Conservation (phyloP, 2,329 filamentous ascomycete genomes). For the Pseudocercospora ulei region DNA sequence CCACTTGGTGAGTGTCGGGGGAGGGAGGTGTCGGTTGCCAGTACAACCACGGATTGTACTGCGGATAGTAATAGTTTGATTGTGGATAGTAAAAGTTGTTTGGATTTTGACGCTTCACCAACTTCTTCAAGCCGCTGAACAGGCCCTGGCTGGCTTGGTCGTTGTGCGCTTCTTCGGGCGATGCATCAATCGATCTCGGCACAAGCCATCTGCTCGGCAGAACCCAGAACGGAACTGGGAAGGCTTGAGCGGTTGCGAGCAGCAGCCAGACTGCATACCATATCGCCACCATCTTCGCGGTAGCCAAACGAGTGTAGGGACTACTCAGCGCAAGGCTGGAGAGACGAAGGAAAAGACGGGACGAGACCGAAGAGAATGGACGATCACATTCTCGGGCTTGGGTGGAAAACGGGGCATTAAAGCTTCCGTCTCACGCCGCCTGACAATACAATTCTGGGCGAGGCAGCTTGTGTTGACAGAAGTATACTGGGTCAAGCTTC, state of each 20-base stretch:
- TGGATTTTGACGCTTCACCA: background rate
- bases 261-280: background rate
- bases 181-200: background rate
- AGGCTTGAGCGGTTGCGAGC: slow-evolving; percentile 1
- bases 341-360: background rate
- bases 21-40: background rate
- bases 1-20: background rate
- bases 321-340: background rate
- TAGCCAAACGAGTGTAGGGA: slow-evolving; percentile 1
- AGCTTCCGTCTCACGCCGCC: background rate
- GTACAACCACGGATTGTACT: background rate
- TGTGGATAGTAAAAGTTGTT: background rate
- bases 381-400: too few relatives aligned
- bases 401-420: background rate
- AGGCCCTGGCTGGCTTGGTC: background rate
- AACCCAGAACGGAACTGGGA: background rate
- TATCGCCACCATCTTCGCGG: background rate
- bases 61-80: slow-evolving; percentile 1
- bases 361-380: background rate
- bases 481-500: background rate
- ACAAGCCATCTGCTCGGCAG: background rate
- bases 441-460: background rate
- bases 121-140: background rate
- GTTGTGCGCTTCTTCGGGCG: background rate
- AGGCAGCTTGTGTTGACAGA: background rate